Evolutionary conservation across 1,284 basidiomycete species (phyloP).

Genomic region (Spongiforma sp.): DNA sequence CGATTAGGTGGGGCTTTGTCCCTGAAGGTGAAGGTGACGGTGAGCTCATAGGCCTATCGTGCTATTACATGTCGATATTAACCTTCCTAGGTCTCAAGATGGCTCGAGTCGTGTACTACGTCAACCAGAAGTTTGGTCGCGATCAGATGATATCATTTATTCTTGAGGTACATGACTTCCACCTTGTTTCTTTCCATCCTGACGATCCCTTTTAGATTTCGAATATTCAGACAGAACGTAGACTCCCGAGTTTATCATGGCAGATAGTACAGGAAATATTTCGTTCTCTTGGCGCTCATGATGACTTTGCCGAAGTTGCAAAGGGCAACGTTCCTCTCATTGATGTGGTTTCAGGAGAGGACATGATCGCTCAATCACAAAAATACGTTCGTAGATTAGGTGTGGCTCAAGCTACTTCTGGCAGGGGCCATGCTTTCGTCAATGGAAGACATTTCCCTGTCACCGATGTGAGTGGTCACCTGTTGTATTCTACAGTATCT

Average conservation of each 20-base stretch:
- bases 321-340: constrained; percentile 35
- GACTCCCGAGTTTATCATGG: constrained; percentile 50
- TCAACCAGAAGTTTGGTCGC: constrained; percentile 67
- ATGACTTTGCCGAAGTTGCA: constrained; percentile 49
- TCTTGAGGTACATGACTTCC: constrained; percentile 47
- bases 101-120: constrained; percentile 74
- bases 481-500: neutral
- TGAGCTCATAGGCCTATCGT: constrained; percentile 31
- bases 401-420: constrained; percentile 24
- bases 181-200: neutral
- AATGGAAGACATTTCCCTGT: constrained; percentile 85
- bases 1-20: constrained; percentile 85
- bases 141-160: constrained; percentile 68
- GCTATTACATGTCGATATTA: constrained; percentile 3
- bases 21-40: constrained; percentile 70
- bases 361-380: constrained; percentile 47
- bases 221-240: constrained; percentile 40
- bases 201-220: constrained; percentile 36
- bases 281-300: constrained; percentile 37
- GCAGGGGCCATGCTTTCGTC: constrained; percentile 75
- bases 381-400: constrained; percentile 62
- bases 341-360: constrained; percentile 25
- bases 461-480: constrained; percentile 62
- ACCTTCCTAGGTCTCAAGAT: constrained; percentile 61
- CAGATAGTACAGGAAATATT: constrained; percentile 48